phyloP scores from a whole-genome alignment of 2,329 filamentous ascomycete species.

The Stachybotrys echinatus region DNA sequence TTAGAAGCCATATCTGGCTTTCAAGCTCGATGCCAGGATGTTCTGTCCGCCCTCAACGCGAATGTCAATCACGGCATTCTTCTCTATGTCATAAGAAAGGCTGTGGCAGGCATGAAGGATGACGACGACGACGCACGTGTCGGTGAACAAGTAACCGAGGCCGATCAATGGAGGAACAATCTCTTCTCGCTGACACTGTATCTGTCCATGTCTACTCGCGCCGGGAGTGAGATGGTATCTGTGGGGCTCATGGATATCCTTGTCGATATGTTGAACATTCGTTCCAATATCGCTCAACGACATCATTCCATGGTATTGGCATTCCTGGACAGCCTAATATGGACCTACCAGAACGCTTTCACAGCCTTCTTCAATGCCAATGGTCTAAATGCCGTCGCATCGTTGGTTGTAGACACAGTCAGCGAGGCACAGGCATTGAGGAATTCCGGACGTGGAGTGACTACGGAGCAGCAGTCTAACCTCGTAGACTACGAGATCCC shows the following conservation, averaged over 20 bases:
- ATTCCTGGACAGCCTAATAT: slow-evolving; percentile 85
- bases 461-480: slow-evolving; percentile 63
- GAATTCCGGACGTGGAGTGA: slow-evolving; percentile 67
- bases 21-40: slow-evolving; percentile 70
- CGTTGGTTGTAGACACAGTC: slow-evolving; percentile 77
- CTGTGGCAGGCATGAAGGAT: slow-evolving; percentile 72
- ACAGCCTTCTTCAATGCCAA: slow-evolving; percentile 74
- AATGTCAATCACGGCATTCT: slow-evolving; percentile 95
- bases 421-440: slow-evolving; percentile 61
- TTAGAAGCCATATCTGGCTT: slow-evolving; percentile 83
- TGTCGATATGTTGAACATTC: slow-evolving; percentile 79
- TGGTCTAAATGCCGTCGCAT: slow-evolving; percentile 86
- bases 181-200: slow-evolving; percentile 84
- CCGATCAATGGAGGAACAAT: slow-evolving; percentile 85
- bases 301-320: slow-evolving; percentile 79
- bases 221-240: slow-evolving; percentile 78
- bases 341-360: slow-evolving; percentile 80
- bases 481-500: slow-evolving; percentile 91
- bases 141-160: slow-evolving; percentile 56
- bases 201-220: slow-evolving; percentile 68
- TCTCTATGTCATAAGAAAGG: slow-evolving; percentile 87
- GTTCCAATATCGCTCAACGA: slow-evolving; percentile 75
- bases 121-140: slow-evolving; percentile 43
- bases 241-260: slow-evolving; percentile 87
- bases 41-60: slow-evolving; percentile 85